Base-by-base conservation (phyloP, 1,284 basidiomycete genomes). In the Leccinum fuscescens region DNA sequence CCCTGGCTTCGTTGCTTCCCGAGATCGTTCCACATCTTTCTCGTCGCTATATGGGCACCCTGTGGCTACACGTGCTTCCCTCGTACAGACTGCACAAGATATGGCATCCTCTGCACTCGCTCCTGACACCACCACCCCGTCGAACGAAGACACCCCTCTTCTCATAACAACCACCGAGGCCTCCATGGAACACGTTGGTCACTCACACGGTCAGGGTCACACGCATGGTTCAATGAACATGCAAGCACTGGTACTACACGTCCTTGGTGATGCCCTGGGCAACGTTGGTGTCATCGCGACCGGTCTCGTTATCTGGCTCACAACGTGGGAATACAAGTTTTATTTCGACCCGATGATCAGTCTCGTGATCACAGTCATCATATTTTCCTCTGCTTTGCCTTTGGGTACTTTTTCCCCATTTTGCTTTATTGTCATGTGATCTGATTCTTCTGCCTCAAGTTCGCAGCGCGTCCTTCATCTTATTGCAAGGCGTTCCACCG, bases 261-360 rank as follows among this genome's bases (percentile, higher is more conserved):
- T 99, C 27, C 76, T 99, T 46, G 96, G 97, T 37, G 97, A 99
- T 77, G 97, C 97, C 24, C 82, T 98, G 46, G 96, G 97, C 60
- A 99, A 99, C 74, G 91, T 98, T 64, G 97, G 97, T 63, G 97
- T 99, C 64, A 98, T 99, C 64, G 86, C 89, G 29, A 93, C 96
- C 4, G 97, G 97, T 65, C 83, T 98, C 9, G 80, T 97, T 71
- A 96, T 98, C 70, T 95, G 93, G 94, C 82, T 91, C 55, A 86
- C 89, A 1, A 76, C 81, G 22, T 92, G 89, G 88, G 77, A 77
- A 62, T 92, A 84, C 79, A 94, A 91, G 71, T 91, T 89, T 73
- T 98, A 96, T 79, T 94, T 89, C 66, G 97, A 99, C 76, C 97
- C 97, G 0, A 76, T 90, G 44, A 95, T 99, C 76, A 95, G 92